Conservation (phyloP, 352 stramenopile species). For the Aphanomyces euteiches region DNA sequence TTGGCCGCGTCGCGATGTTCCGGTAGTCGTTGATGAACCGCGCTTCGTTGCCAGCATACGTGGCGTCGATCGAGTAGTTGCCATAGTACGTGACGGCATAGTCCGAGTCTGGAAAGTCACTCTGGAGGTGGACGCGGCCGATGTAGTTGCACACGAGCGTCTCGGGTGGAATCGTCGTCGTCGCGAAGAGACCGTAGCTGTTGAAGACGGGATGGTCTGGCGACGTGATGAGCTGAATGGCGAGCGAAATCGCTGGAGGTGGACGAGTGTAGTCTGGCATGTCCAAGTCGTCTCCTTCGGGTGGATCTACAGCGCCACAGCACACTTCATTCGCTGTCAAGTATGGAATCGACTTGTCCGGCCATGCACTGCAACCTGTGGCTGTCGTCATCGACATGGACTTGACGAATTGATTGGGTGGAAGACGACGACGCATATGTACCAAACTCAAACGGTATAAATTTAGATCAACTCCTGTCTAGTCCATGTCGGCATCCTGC, state of each 20-base stretch:
- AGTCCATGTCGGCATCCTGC: slow-evolving; percentile 69
- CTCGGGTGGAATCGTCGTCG: neutral
- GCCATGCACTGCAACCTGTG: neutral
- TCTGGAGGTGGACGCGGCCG: slow-evolving; percentile 21
- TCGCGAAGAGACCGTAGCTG: slow-evolving; percentile 16
- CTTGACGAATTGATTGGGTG: neutral
- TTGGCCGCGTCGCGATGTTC: slow-evolving; percentile 20
- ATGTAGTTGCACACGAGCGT: slow-evolving; percentile 26
- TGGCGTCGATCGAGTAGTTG: slow-evolving; percentile 14
- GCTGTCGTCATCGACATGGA: neutral
- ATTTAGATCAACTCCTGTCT: slow-evolving; percentile 60
- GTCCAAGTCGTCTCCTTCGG: neutral
- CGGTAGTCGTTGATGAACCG: slow-evolving; percentile 28
- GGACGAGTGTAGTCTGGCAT: neutral
- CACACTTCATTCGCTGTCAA: slow-evolving; percentile 13
- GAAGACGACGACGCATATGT: no score
- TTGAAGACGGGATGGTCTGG: slow-evolving; percentile 6
- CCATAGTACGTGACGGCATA: slow-evolving; percentile 27
- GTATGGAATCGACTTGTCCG: neutral
- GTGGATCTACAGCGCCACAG: slow-evolving; percentile 1
- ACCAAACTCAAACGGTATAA: slow-evolving; percentile 5
- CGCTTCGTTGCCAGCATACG: slow-evolving; percentile 14
- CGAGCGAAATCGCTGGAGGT: neutral
- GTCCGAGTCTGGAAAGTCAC: slow-evolving; percentile 15
- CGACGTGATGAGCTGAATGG: slow-evolving; percentile 1